These are phyloP conservation scores for Penicillium diatomitis DNA, from an alignment of 495 filamentous ascomycete genomes.

Conservation along the genomic window DNA sequence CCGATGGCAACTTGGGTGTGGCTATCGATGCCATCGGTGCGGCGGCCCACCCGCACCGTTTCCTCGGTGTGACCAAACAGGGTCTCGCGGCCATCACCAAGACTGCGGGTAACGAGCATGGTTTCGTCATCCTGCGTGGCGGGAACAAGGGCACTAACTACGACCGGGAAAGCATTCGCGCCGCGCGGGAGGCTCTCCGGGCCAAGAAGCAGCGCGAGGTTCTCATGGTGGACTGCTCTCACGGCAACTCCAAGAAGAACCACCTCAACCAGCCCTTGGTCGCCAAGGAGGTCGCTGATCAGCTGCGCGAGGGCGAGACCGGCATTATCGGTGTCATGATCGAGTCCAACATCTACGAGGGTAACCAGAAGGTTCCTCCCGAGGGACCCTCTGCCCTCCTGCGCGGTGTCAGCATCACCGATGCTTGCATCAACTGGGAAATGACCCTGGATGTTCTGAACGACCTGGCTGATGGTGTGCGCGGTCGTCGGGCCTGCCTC, in stretches of 20 bases:
- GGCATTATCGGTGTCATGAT: slow-evolving; percentile 97
- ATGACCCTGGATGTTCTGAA: slow-evolving; percentile 77
- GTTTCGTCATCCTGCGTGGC: slow-evolving; percentile 91
- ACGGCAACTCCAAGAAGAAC: slow-evolving; percentile 63
- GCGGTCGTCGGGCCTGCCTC: slow-evolving; percentile 50
- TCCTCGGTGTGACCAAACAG: slow-evolving; percentile 99
- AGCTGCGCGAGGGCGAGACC: slow-evolving; percentile 78
- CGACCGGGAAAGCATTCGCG: slow-evolving; percentile 70
- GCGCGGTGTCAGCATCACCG: slow-evolving; percentile 93
- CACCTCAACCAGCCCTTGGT: slow-evolving; percentile 87
- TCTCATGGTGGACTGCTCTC: slow-evolving; percentile 97
- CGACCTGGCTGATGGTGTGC: slow-evolving; percentile 76
- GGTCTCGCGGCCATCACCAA: slow-evolving; percentile 91
- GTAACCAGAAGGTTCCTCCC: slow-evolving; percentile 83
- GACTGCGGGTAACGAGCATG: slow-evolving; percentile 88
- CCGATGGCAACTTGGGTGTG: slow-evolving; percentile 88
- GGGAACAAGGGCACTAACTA: slow-evolving; percentile 94
- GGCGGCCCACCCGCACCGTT: slow-evolving; percentile 85
- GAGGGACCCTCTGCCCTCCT: slow-evolving; percentile 72
- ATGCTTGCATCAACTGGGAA: slow-evolving; percentile 96
- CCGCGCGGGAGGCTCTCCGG: slow-evolving; percentile 66
- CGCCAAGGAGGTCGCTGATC: slow-evolving; percentile 69
- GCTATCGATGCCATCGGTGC: slow-evolving; percentile 94
- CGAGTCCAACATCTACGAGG: slow-evolving; percentile 94
- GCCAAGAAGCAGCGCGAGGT: slow-evolving; percentile 83